Evolutionary conservation across 2,329 filamentous ascomycete species (phyloP).

Genomic region (Beauveria caledonica): DNA sequence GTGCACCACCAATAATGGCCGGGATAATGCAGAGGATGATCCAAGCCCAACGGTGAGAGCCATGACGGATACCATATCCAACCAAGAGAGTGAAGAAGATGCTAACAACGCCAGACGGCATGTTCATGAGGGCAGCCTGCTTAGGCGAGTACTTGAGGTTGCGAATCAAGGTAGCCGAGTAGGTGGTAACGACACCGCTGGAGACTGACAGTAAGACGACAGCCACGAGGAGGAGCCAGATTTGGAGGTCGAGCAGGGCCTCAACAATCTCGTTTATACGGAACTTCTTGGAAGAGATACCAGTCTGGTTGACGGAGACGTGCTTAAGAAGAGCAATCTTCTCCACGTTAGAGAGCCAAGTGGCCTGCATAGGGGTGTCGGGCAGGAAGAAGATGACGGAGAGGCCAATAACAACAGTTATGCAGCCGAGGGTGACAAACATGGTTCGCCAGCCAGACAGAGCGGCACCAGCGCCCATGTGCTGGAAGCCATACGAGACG

Average conservation of each 20-base stretch:
- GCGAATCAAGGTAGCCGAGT: slow-evolving; percentile 44
- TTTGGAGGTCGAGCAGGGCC: slow-evolving; percentile 41
- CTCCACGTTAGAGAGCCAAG: slow-evolving; percentile 37
- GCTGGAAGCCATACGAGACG: slow-evolving; percentile 54
- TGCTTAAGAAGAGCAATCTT: slow-evolving; percentile 43
- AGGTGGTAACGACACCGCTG: slow-evolving; percentile 45
- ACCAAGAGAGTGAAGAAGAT: slow-evolving; percentile 44
- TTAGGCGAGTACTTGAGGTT: slow-evolving; percentile 38
- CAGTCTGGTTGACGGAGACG: slow-evolving; percentile 50
- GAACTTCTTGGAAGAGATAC: slow-evolving; percentile 46
- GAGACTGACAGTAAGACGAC: slow-evolving; percentile 44
- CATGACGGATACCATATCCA: slow-evolving; percentile 37
- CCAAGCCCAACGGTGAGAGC: slow-evolving; percentile 43
- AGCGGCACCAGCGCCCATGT: slow-evolving; percentile 41
- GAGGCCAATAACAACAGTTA: slow-evolving; percentile 27
- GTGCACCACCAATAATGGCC: slow-evolving; percentile 38
- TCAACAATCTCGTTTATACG: slow-evolving; percentile 44
- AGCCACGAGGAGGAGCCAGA: slow-evolving; percentile 41
- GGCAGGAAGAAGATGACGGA: slow-evolving; percentile 26
- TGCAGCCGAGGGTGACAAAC: slow-evolving; percentile 58
- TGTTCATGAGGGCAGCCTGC: slow-evolving; percentile 44
- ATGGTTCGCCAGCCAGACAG: slow-evolving; percentile 61
- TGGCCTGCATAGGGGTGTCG: slow-evolving; percentile 39
- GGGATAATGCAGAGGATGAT: slow-evolving; percentile 40
- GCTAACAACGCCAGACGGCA: slow-evolving; percentile 43